phyloP scores from a whole-genome alignment of 2,329 filamentous ascomycete genomes.

The Fusarium pseudograminearum region DNA sequence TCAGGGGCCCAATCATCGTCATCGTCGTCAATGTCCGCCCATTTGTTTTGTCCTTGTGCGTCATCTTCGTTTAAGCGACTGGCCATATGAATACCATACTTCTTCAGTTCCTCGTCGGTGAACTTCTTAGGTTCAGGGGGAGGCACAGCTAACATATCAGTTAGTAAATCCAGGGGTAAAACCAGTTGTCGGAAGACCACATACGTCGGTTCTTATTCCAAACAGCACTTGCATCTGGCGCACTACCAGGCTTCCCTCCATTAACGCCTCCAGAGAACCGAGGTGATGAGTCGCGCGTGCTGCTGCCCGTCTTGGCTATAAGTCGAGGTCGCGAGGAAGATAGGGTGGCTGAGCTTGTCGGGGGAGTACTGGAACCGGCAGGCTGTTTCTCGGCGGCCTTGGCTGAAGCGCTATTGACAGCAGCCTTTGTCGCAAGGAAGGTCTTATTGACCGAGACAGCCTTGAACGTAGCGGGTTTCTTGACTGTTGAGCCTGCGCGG shows the following conservation, averaged over 20 bases:
- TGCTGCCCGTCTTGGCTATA: slow-evolving; percentile 78
- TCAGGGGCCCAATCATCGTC: slow-evolving; percentile 90
- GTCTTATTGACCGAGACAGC: slow-evolving; percentile 87
- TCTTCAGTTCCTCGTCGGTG: slow-evolving; percentile 87
- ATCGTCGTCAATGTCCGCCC: slow-evolving; percentile 91
- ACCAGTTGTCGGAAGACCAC: slow-evolving; percentile 49
- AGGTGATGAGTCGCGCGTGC: slow-evolving; percentile 64
- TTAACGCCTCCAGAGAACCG: slow-evolving; percentile 61
- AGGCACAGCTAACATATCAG: slow-evolving; percentile 63
- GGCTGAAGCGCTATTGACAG: slow-evolving; percentile 57
- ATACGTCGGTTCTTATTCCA: slow-evolving; percentile 92
- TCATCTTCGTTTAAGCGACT: slow-evolving; percentile 82
- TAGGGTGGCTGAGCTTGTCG: slow-evolving; percentile 59
- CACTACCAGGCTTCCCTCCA: slow-evolving; percentile 68
- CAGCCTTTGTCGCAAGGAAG: slow-evolving; percentile 79
- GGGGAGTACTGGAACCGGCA: slow-evolving; percentile 60
- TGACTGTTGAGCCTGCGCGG: slow-evolving; percentile 70
- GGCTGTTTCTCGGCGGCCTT: slow-evolving; percentile 66
- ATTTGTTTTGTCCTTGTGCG: slow-evolving; percentile 79
- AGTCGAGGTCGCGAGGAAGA: slow-evolving; percentile 75
- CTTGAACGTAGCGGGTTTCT: slow-evolving; percentile 85
- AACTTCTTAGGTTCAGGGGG: slow-evolving; percentile 82
- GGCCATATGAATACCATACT: slow-evolving; percentile 88
- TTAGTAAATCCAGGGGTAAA: slow-evolving; percentile 29
- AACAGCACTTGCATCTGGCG: slow-evolving; percentile 78